Evolutionary conservation across 1,284 basidiomycete species (phyloP), one percentile per base, ranked within the genome.

Genomic region (Papiliotrema flavescens): DNA sequence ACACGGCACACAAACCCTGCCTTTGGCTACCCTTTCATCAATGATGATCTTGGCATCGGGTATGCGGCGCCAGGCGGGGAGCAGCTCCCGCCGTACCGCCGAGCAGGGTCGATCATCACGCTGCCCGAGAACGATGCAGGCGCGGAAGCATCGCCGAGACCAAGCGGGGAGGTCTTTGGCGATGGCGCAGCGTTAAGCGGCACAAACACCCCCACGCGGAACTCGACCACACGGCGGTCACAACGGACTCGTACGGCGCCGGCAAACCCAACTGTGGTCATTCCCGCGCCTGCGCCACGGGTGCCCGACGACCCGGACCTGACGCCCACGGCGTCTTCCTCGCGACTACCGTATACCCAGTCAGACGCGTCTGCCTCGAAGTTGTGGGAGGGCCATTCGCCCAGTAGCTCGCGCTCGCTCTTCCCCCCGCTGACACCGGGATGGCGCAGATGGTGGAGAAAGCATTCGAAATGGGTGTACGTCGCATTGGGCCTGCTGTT

Each of bases 31-130:
- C 62, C 61, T 2, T 66, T 59, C 26, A 20, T 22, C 8, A n/a
- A 50, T 1, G 64, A 64, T 40, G 59, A 61, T 26, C 52, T 55
- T 20, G 56, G 54, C 3, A 26, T 55, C 19, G 39, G 47, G 2
- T 52, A 49, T 26, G 42, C 35, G 41, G 28, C 28, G 11, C 28
- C 28, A 32, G 11, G 28, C 11, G 49, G 54, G 34, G 72, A 75
- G 43, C 54, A 57, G 1, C 55, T 73, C 22, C 73, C 73, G n/a
- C 71, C 73, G 0, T 75, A 75, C 37, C 69, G 68, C 44, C 32
- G 51, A 7, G 34, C 49, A 3, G 3, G 40, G 5, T 23, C 28
- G 24, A 46, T 46, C 15, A 22, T 17, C 44, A 13, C n/a, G 17
- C 19, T 13, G 2, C 13, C 47, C 58, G 22, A 44, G 53, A 40